Evolutionary conservation across 352 stramenopile genomes (phyloP), one percentile per base, ranked within the genome.

Genomic region (Phytophthora aleatoria): DNA sequence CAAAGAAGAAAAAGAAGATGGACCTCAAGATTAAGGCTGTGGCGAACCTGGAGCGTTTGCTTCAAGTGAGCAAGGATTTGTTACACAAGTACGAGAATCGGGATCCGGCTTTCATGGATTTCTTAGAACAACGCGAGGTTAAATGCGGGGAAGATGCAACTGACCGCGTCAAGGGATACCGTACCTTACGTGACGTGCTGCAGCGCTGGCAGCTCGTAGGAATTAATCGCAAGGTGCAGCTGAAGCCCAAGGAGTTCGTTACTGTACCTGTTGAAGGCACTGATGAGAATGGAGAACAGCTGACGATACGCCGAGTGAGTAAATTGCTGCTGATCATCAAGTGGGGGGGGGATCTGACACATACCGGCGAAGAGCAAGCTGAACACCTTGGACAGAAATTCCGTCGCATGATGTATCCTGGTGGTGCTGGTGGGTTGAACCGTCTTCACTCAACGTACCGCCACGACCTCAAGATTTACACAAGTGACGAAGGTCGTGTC

Each of bases 401-500:
- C 55, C 81, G 91, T 3, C 80, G 91, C 24, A 92, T 90, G 70
- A 91, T 97, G 82, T 97, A 97, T 52, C 91, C 90, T 0, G 90
- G 89, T 42, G 89, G 92, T n/a, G 90, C 96, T 49, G 96, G 96
- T 13, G 97, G 97, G 2, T 92, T 99, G 45, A 95, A 99, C 47
- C 92, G 98, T 31, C 79, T 99, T 36, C 98, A 99, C 83, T 99
- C 97, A 44, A 99, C 98, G 2, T 99, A 98, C 69, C 92, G 98
- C 3, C 98, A 99, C 81, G 98, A 99, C 72, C 77, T 99, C 11
- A 99, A 99, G 76, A 99, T 99, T 56, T 99, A 99, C 76, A 99
- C 97, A 3, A 98, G 87, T 50, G 97, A 99, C 69, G 98, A 99
- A 88, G 98, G 98, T 3, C 85, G 98, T 24, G 98, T 99, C 9